Evolutionary conservation across 495 filamentous ascomycete species (phyloP).

Genomic region (Hyaloscypha variabilis): DNA sequence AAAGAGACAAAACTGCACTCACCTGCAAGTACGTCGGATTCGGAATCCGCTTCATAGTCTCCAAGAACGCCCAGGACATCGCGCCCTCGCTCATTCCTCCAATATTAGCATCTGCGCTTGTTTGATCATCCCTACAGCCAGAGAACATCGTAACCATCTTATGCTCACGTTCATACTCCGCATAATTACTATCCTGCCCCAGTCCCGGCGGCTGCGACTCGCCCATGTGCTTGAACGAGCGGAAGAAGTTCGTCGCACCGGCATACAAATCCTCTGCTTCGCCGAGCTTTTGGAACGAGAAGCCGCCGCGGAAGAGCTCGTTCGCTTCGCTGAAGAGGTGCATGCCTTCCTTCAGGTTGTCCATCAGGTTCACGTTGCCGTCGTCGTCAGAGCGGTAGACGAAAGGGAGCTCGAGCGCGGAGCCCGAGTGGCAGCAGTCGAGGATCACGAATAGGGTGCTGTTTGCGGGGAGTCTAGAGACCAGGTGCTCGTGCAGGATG

Average conservation of each 20-base stretch:
- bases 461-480: conserved; percentile 50
- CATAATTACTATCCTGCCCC: conserved; percentile 47
- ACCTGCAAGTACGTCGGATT: conserved; percentile 56
- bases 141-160: conserved; percentile 62
- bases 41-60: conserved; percentile 48
- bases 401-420: conserved; percentile 59
- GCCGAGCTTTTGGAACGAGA: conserved; percentile 39
- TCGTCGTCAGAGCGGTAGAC: conserved; percentile 56
- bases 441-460: conserved; percentile 58
- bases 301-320: conserved; percentile 53
- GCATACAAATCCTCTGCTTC: conserved; percentile 57
- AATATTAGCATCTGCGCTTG: conserved; percentile 59
- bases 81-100: conserved; percentile 49
- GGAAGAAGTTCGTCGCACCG: conserved; percentile 57
- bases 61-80: conserved; percentile 62
- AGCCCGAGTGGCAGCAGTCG: conserved; percentile 65
- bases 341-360: conserved; percentile 55
- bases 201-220: conserved; percentile 41
- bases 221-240: conserved; percentile 47
- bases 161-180: conserved; percentile 42
- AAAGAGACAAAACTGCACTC: conserved; percentile 13
- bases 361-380: conserved; percentile 57
- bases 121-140: conserved; percentile 63
- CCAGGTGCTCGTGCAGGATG: conserved; percentile 52
- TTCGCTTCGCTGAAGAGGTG: conserved; percentile 48